Conservation (phyloP, 164 flowering plant genomes). For the Tetrastigma voinierianum region DNA sequence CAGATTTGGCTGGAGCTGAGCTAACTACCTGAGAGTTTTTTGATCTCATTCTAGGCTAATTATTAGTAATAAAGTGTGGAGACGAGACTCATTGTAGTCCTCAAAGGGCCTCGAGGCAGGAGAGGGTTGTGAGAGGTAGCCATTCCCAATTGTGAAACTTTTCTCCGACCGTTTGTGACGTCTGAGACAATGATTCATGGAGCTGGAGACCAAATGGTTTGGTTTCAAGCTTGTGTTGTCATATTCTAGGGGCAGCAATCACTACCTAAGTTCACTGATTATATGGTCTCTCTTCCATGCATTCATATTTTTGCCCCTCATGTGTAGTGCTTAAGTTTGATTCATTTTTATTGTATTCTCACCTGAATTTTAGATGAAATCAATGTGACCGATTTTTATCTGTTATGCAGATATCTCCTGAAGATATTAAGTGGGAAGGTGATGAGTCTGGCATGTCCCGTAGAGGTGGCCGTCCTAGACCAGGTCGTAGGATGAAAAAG, state of each 20-base stretch:
- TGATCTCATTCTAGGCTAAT: not conserved
- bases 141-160: too few species aligned
- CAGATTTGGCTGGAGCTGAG: not conserved
- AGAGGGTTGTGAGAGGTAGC: too few species aligned
- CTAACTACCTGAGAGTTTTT: not conserved
- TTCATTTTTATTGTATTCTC: not conserved
- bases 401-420: conserved; percentile 64
- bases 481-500: conserved; percentile 71
- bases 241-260: too few species aligned
- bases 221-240: too few species aligned
- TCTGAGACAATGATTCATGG: too few species aligned
- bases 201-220: too few species aligned
- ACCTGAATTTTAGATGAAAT: not conserved
- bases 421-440: conserved; percentile 89
- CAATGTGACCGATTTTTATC: conserved; percentile 2
- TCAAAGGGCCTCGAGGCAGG: too few species aligned
- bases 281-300: too few species aligned
- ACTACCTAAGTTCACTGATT: too few species aligned
- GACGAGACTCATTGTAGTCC: too few species aligned
- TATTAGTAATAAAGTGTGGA: not conserved
- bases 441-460: conserved; percentile 66
- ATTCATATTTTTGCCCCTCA: too few species aligned
- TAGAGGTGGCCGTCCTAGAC: conserved; percentile 63
- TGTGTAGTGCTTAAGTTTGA: not conserved
- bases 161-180: too few species aligned